These are phyloP conservation scores for Tolypocladium cylindrosporum DNA, from an alignment of 2,329 filamentous ascomycete genomes.

Conservation along the genomic window DNA sequence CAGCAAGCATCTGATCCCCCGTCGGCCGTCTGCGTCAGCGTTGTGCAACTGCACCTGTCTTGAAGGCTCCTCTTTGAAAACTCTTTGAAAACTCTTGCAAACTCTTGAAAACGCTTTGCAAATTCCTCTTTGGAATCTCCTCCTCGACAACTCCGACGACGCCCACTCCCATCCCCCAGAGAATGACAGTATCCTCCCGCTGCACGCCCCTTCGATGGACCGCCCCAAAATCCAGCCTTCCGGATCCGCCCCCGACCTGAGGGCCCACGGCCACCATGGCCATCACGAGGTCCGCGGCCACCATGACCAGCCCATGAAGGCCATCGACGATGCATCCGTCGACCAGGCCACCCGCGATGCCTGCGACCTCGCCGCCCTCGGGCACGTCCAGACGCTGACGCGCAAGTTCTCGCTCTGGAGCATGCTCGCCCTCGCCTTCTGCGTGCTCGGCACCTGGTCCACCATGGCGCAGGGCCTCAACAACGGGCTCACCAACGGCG, in stretches of 20 bases:
- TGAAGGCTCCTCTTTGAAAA: too few species aligned
- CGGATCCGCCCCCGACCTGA: neutral
- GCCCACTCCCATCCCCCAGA: neutral
- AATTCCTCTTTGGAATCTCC: neutral
- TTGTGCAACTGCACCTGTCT: neutral
- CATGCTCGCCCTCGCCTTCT: conserved; percentile 48
- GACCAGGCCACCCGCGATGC: conserved; percentile 24
- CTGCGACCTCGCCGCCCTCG: conserved; percentile 28
- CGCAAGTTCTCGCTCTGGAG: conserved; percentile 43
- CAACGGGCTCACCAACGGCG: conserved; percentile 43
- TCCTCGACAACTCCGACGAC: neutral
- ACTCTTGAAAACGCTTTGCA: neutral
- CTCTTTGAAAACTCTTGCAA: too few species aligned
- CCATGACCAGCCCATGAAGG: neutral
- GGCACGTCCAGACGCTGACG: conserved; percentile 27
- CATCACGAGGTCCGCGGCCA: too few species aligned
- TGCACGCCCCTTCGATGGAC: conserved; percentile 5
- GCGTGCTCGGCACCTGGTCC: conserved; percentile 47
- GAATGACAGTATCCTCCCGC: conserved; percentile 4
- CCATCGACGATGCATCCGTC: conserved; percentile 5
- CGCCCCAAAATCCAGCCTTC: conserved; percentile 2
- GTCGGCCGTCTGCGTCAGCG: neutral
- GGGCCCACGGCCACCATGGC: neutral
- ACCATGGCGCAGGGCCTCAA: conserved; percentile 40
- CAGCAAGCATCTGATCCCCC: neutral